A percentile compares a stretch with the other conserved stretches of the same genome.
Evolutionary conservation across 2,329 filamentous ascomycete genomes (phyloP).

Genomic region (Sclerotinia minor): DNA sequence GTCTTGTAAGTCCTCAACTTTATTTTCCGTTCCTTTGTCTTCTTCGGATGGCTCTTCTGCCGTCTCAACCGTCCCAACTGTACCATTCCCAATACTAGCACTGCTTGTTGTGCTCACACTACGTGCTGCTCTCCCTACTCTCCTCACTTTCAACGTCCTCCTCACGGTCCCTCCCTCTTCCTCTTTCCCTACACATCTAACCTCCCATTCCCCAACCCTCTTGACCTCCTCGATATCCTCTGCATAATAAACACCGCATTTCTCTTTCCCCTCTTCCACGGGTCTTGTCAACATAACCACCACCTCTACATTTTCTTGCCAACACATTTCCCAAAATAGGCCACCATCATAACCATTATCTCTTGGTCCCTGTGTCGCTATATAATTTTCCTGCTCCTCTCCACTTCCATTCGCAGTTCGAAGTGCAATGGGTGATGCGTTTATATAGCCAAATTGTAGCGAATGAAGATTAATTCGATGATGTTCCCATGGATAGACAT

Average conservation of each 20-base stretch:
- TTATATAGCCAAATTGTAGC: constrained; percentile 72
- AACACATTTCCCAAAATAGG: constrained; percentile 26
- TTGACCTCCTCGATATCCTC: constrained; percentile 25
- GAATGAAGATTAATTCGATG: constrained; percentile 82
- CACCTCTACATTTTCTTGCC: constrained; percentile 25
- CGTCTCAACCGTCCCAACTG: background rate
- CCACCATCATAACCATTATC: constrained; percentile 24
- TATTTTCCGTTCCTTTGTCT: background rate
- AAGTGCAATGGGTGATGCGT: constrained; percentile 64
- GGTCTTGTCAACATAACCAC: constrained; percentile 30
- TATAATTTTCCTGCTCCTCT: constrained; percentile 37
- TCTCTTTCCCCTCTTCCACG: constrained; percentile 27
- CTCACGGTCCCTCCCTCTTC: constrained; percentile 24
- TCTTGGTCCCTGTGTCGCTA: constrained; percentile 29
- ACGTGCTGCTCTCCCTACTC: background rate
- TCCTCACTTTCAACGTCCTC: constrained; percentile 26
- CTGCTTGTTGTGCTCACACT: background rate
- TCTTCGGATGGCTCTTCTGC: background rate
- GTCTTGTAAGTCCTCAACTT: background rate
- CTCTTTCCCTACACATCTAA: constrained; percentile 22
- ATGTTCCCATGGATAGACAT: constrained; percentile 84
- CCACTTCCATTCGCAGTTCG: constrained; percentile 28
- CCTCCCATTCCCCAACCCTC: constrained; percentile 25
- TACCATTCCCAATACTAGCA: background rate
- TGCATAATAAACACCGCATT: constrained; percentile 31